Percentiles rank a stretch among this genome's conserved stretches.
Evolutionary conservation across 306 rosid species (phyloP).

Genomic region (Lathyrus aphaca): DNA sequence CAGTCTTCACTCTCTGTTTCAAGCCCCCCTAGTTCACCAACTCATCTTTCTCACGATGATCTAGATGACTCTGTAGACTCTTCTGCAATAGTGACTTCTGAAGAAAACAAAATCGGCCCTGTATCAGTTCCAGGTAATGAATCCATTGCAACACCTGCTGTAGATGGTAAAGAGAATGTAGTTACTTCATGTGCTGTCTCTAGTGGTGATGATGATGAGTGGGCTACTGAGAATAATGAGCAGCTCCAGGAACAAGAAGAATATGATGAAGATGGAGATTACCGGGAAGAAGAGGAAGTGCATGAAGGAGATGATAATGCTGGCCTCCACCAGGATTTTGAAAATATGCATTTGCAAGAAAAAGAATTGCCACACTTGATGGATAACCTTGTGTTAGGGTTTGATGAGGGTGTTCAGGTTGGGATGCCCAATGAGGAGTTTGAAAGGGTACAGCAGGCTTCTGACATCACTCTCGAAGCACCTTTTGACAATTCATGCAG

Average conservation of each 20-base stretch:
- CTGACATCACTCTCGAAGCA: conserved; percentile 46
- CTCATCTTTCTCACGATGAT: conserved; percentile 92
- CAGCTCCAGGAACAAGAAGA: conserved; percentile 93
- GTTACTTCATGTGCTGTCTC: conserved; percentile 52
- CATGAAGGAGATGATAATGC: conserved; percentile 79
- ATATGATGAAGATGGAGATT: conserved; percentile 95
- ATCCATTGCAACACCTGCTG: conserved; percentile 41
- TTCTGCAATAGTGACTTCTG: conserved; percentile 53
- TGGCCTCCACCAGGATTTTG: conserved; percentile 61
- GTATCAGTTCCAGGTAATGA: conserved; percentile 54
- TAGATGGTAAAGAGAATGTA: conserved; percentile 52
- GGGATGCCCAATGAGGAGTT: conserved; percentile 89
- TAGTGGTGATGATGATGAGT: conserved; percentile 82
- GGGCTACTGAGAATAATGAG: conserved; percentile 77
- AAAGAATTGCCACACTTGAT: conserved; percentile 71
- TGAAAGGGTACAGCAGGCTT: conserved; percentile 58
- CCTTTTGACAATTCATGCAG: conserved; percentile 52
- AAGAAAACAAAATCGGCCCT: conserved; percentile 51
- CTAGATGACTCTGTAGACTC: conserved; percentile 81
- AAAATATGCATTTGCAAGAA: conserved; percentile 70
- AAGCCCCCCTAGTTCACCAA: conserved; percentile 91
- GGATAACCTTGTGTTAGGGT: conserved; percentile 85
- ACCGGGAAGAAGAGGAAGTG: conserved; percentile 90
- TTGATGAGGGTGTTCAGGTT: conserved; percentile 95
- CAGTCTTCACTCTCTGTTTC: conserved; percentile 97